Evolutionary conservation across 768 basidiomycete genomes (phyloP), one percentile per base, ranked within the genome.

Genomic region (Dendrothele bispora): DNA sequence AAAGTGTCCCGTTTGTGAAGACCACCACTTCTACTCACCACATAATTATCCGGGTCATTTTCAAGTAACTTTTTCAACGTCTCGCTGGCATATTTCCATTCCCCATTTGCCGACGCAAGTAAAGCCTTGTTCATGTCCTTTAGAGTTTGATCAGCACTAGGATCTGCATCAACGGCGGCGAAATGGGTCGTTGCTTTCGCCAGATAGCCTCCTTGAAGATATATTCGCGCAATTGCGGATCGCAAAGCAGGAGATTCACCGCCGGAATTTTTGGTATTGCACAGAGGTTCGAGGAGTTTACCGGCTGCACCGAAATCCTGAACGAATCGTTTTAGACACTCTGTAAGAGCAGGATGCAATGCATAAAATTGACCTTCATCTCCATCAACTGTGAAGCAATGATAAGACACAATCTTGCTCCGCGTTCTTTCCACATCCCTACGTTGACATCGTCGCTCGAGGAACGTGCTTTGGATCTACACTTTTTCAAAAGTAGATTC

Each of bases 371-470:
- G 38, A 86, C 89, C 74, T 88, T 89, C 83, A 91, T 89, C 65
- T 93, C 91, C 43, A 89, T 71, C 59, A 92, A 66, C 65, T 92
- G 88, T 28, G 86, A 86, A 2, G 89, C 88, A 39, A 91, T 76
- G 51, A 91, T 90, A 46, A 93, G 62, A 45, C 77, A 81, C n/a
- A 92, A 68, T 40, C 91, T 71, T 14, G 85, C 79, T 3, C 83
- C 83, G 47, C 90, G 80, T 63, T 93, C 90, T 50, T 82, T 83
- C 90, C 90, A 93, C 88, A 91, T 91, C 42, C 75, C 72, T 17
- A 73, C 62, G 26, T 68, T 55, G 7, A 58, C 61, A 5, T 60
- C 42, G 48, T 78, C 75, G n/a, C 54, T 56, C 28, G 45, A 71
- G 27, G 66, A 64, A 28, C 77, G 67, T 18, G 79, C 75, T 51